These are phyloP conservation scores for Spatholobus suberectus DNA, from an alignment of 306 rosid genomes.

Conservation along the genomic window DNA sequence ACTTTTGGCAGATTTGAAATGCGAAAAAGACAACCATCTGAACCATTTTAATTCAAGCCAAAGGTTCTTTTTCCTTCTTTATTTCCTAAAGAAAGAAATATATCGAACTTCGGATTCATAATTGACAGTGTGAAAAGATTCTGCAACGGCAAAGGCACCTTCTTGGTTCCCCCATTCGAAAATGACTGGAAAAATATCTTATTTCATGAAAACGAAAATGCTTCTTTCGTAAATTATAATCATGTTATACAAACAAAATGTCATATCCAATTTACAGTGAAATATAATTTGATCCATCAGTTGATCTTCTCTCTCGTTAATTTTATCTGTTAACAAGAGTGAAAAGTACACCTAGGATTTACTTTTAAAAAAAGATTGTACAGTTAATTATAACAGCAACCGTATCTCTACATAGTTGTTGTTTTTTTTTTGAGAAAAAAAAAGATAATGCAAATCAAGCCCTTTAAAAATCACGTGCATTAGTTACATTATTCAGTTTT, in stretches of 20 bases:
- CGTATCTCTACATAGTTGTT: too few species aligned
- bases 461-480: too few species aligned
- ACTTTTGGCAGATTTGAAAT: not conserved
- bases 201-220: not conserved
- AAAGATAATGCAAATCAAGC: too few species aligned
- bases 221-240: not conserved
- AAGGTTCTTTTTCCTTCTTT: not conserved
- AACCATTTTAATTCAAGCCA: not conserved
- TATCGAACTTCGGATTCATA: not conserved
- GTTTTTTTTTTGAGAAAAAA: too few species aligned
- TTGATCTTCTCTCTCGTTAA: too few species aligned
- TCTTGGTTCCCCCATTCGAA: not conserved
- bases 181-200: not conserved
- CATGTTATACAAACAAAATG: not conserved
- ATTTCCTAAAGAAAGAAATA: not conserved
- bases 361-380: too few species aligned
- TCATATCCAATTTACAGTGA: conserved; percentile 6
- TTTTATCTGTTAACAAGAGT: too few species aligned
- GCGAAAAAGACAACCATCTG: not conserved
- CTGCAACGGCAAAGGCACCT: not conserved
- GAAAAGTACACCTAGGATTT: too few species aligned
- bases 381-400: too few species aligned
- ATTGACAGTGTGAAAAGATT: not conserved
- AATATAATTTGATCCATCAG: too few species aligned
- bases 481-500: too few species aligned